These are phyloP conservation scores for Backusella westeae DNA, from an alignment of 192 early-diverging fungal genomes.

Conservation along the genomic window DNA sequence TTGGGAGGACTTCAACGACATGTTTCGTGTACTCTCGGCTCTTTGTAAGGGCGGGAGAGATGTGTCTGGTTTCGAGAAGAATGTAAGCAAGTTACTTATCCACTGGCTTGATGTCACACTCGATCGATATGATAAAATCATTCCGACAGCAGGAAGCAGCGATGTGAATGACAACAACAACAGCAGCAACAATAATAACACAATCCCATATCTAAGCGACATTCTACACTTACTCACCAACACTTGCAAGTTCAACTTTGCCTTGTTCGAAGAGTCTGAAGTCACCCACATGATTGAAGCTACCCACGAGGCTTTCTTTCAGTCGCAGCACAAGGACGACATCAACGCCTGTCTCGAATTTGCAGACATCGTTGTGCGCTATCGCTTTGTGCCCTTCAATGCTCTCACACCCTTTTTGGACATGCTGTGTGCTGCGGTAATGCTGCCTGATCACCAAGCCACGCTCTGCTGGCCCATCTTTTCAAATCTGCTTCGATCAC, in stretches of 20 bases:
- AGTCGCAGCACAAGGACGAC: slow-evolving; percentile 41
- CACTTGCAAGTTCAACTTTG: slow-evolving; percentile 56
- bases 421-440: slow-evolving; percentile 47
- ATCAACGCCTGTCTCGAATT: slow-evolving; percentile 45
- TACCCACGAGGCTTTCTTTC: slow-evolving; percentile 40
- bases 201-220: slow-evolving; percentile 44
- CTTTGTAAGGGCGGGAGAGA: slow-evolving; percentile 56
- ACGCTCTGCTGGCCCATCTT: slow-evolving; percentile 53
- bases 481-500: slow-evolving; percentile 60
- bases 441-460: not conserved
- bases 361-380: slow-evolving; percentile 55
- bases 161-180: not conserved
- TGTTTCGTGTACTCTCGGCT: slow-evolving; percentile 43
- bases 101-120: slow-evolving; percentile 49
- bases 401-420: slow-evolving; percentile 47
- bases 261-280: slow-evolving; percentile 53
- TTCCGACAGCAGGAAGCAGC: not conserved
- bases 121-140: slow-evolving; percentile 20
- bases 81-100: slow-evolving; percentile 47
- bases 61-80: slow-evolving; percentile 59
- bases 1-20: slow-evolving; percentile 53
- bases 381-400: slow-evolving; percentile 48
- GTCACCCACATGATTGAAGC: slow-evolving; percentile 46
- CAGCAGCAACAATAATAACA: not conserved
- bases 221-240: slow-evolving; percentile 47